Percentiles rank a stretch among this genome's conserved stretches.
phyloP scores from a whole-genome alignment of 1,284 basidiomycete species.

The Pisolithus thermaeus region DNA sequence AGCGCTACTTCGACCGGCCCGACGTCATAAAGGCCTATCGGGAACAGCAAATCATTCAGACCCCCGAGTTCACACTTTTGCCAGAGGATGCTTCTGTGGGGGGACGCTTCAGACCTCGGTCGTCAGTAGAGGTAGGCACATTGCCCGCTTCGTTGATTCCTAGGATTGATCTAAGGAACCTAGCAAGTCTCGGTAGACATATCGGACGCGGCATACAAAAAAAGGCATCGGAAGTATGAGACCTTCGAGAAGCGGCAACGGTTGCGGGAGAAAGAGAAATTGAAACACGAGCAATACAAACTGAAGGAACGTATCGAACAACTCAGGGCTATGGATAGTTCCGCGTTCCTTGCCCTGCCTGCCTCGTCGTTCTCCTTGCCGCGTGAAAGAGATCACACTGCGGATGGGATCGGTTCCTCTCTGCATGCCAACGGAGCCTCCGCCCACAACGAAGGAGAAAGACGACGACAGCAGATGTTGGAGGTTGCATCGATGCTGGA shows the following conservation, averaged over 20 bases:
- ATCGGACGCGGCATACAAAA: conserved; percentile 80
- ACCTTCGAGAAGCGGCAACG: conserved; percentile 81
- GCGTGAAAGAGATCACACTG: conserved; percentile 24
- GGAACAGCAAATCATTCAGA: conserved; percentile 64
- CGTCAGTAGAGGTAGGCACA: conserved; percentile 60
- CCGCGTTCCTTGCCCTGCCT: conserved; percentile 60
- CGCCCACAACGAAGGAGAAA: conserved; percentile 57
- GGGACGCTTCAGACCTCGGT: conserved; percentile 60
- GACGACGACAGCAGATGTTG: conserved; percentile 65
- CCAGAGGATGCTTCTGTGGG: conserved; percentile 56
- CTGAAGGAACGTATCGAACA: conserved; percentile 85
- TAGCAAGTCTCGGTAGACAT: conserved; percentile 56
- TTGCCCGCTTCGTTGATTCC: conserved; percentile 2
- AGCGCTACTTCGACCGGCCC: conserved; percentile 71
- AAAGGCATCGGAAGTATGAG: conserved; percentile 82
- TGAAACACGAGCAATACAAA: conserved; percentile 88
- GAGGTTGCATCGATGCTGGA: conserved; percentile 59
- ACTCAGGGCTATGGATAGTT: conserved; percentile 64
- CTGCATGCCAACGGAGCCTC: conserved; percentile 36
- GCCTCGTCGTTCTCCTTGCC: conserved; percentile 46
- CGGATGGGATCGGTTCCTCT: conserved; percentile 26
- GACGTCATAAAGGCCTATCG: conserved; percentile 68
- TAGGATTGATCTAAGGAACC: conserved; percentile 2
- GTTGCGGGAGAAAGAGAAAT: conserved; percentile 83
- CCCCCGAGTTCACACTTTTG: conserved; percentile 58